A percentile compares a stretch with the other conserved stretches of the same genome.
Evolutionary conservation across 78 protist species (phyloP).

Genomic region (Pigoraptor vietnamica): DNA sequence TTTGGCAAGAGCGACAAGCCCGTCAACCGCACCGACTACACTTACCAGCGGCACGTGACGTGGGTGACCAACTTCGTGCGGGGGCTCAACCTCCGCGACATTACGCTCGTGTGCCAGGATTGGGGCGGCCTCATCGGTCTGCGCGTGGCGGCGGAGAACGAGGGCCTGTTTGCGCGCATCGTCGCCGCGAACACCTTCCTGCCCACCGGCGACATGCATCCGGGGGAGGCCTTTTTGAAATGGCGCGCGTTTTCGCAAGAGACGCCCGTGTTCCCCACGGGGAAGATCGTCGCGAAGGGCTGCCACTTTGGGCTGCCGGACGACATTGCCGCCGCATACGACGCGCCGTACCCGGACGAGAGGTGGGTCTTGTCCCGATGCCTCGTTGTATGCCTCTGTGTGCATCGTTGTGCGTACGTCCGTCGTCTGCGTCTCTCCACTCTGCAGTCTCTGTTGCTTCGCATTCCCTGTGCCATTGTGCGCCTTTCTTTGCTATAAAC

Average conservation of each 20-base stretch:
- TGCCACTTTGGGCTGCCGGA: background rate
- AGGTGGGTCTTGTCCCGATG: too few species aligned
- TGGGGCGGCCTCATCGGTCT: conserved; percentile 20
- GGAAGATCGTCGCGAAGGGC: background rate
- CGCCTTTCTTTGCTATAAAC: background rate
- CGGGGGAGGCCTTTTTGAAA: background rate
- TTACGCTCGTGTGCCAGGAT: background rate
- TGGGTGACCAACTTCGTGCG: background rate
- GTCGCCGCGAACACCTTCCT: background rate
- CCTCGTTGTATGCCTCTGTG: background rate
- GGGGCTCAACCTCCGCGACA: background rate
- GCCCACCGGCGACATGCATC: background rate
- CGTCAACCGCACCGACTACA: background rate
- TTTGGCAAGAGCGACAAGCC: background rate
- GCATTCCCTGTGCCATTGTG: background rate
- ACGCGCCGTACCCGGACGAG: too few species aligned
- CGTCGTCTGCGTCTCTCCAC: background rate
- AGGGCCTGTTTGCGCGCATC: background rate
- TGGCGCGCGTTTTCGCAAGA: background rate
- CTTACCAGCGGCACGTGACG: background rate
- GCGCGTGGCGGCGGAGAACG: background rate
- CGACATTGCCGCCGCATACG: too few species aligned
- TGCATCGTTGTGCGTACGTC: background rate
- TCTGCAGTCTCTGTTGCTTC: too few species aligned
- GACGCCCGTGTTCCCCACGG: background rate